Conservation (phyloP, 495 filamentous ascomycete genomes). For the Penicillium chermesinum region DNA sequence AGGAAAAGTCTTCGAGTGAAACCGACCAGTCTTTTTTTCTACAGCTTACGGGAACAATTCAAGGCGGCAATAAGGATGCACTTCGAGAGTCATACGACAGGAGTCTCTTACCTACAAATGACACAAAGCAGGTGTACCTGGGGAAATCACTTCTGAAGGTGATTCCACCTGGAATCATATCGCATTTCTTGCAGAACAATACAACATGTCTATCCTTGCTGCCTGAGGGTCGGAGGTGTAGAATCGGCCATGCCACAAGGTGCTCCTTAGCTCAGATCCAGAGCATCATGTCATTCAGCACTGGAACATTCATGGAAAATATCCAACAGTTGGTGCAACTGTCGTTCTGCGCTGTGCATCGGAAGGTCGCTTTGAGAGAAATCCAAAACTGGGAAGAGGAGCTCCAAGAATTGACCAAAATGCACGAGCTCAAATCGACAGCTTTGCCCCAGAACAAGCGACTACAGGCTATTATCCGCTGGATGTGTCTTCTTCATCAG, state of each 20-base stretch:
- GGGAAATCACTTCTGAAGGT: constrained; percentile 6
- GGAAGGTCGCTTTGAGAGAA: constrained; percentile 3
- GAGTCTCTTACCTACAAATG: no score
- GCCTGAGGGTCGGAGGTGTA: constrained; percentile 6
- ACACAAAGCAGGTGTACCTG: no score
- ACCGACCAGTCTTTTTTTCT: no score
- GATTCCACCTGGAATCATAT: constrained; percentile 5
- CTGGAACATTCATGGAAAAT: neutral
- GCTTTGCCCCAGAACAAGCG: neutral
- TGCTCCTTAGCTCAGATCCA: neutral
- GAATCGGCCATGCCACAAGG: neutral
- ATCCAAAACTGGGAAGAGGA: constrained; percentile 9
- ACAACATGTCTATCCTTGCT: constrained; percentile 7
- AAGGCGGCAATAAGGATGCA: no score
- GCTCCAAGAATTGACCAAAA: constrained; percentile 1
- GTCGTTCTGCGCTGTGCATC: constrained; percentile 2
- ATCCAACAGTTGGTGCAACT: constrained; percentile 2
- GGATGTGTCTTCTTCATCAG: neutral
- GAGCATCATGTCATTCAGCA: neutral
- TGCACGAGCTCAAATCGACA: neutral
- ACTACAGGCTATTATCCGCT: constrained; percentile 3
- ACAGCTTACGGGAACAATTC: no score
- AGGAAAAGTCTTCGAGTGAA: no score
- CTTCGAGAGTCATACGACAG: no score
- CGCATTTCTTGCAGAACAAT: constrained; percentile 2